These are phyloP conservation scores for Bocquillonia castaneifolia DNA, from an alignment of 441 rosid species.

Conservation along the genomic window DNA sequence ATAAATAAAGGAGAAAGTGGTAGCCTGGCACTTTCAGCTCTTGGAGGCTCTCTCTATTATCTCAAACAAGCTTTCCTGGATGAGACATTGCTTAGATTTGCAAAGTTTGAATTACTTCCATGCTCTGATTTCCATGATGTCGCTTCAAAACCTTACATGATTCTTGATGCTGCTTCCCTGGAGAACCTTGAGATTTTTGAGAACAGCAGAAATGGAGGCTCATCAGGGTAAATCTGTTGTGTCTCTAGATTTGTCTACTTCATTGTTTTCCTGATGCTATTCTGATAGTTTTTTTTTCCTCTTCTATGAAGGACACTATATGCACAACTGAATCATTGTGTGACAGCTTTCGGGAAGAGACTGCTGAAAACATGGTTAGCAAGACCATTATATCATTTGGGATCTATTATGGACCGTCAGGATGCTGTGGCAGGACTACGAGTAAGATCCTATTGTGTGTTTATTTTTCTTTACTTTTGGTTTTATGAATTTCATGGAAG, in stretches of 20 bases:
- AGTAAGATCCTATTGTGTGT: slow-evolving; percentile 40
- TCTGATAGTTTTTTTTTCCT: slow-evolving; percentile 21
- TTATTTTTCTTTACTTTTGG: slow-evolving; percentile 6
- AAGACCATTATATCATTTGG: slow-evolving; percentile 69
- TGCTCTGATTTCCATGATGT: slow-evolving; percentile 50
- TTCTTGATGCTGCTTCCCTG: slow-evolving; percentile 95
- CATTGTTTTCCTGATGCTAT: slow-evolving; percentile 19
- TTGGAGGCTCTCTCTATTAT: slow-evolving; percentile 92
- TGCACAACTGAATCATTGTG: slow-evolving; percentile 84
- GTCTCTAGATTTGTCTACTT: slow-evolving; percentile 10
- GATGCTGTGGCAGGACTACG: slow-evolving; percentile 81
- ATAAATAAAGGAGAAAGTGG: slow-evolving; percentile 50
- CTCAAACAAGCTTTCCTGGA: slow-evolving; percentile 86
- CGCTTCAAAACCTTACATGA: slow-evolving; percentile 70
- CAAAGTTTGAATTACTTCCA: slow-evolving; percentile 84
- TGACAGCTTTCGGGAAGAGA: slow-evolving; percentile 89
- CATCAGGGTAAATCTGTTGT: slow-evolving; percentile 58
- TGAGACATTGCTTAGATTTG: slow-evolving; percentile 84
- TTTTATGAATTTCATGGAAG: background rate
- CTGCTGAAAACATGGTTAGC: slow-evolving; percentile 92
- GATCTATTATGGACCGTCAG: slow-evolving; percentile 82
- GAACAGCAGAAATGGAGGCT: slow-evolving; percentile 80
- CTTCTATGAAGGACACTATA: slow-evolving; percentile 70
- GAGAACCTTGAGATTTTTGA: slow-evolving; percentile 99
- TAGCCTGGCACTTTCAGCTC: slow-evolving; percentile 82